phyloP scores from a whole-genome alignment of 495 filamentous ascomycete species.

The Corynascus novoguineensis region DNA sequence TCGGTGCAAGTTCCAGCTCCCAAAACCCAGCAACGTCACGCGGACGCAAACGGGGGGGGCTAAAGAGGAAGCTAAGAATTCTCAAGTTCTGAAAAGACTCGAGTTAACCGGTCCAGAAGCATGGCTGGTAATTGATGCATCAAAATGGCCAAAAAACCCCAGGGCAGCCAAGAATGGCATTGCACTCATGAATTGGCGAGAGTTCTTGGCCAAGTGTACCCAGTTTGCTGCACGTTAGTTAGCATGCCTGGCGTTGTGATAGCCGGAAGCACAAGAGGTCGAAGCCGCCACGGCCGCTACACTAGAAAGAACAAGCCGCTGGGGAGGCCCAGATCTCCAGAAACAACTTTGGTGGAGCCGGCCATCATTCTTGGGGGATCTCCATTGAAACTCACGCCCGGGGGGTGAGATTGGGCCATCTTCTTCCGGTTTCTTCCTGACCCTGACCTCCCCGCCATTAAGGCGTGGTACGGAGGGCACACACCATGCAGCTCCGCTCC shows the following conservation, averaged over 20 bases:
- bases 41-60: conserved; percentile 19
- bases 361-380: too few species aligned
- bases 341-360: background rate
- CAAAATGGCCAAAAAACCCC: background rate
- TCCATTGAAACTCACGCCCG: background rate
- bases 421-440: conserved; percentile 17
- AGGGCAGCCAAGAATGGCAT: background rate
- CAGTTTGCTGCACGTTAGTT: background rate
- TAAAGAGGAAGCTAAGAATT: conserved; percentile 5
- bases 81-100: background rate
- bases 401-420: background rate
- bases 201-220: background rate
- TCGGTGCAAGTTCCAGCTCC: background rate
- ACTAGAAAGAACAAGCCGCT: too few species aligned
- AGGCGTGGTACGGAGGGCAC: too few species aligned
- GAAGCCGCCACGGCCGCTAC: background rate
- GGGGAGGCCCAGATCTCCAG: background rate
- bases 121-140: background rate
- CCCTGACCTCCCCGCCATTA: conserved; percentile 8
- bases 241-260: background rate
- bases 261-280: background rate
- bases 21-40: conserved; percentile 12
- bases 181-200: background rate
- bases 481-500: background rate
- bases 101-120: background rate